phyloP scores from a whole-genome alignment of 2,329 filamentous ascomycete genomes.

The Claviceps monticola region DNA sequence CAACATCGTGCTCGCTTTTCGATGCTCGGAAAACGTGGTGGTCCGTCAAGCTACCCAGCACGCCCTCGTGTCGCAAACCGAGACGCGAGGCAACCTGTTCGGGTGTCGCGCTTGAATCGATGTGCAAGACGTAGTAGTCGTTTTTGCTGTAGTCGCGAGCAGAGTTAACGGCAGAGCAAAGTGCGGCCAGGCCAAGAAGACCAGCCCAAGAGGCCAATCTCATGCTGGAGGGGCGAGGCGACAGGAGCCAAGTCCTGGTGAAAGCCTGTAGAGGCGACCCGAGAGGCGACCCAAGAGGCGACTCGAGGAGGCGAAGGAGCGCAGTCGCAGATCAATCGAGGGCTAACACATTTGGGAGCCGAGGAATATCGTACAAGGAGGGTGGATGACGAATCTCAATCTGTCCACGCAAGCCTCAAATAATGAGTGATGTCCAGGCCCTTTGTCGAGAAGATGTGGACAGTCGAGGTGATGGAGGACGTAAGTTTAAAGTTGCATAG shows the following conservation, averaged over 20 bases:
- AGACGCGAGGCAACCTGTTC: slow-evolving; percentile 56
- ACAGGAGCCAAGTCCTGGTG: background rate
- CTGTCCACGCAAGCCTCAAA: background rate
- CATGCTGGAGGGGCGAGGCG: slow-evolving; percentile 22
- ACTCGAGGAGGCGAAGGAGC: background rate
- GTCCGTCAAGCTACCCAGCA: slow-evolving; percentile 59
- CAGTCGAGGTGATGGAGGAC: background rate
- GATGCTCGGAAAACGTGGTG: slow-evolving; percentile 79
- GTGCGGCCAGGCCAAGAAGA: slow-evolving; percentile 35
- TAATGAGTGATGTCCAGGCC: background rate
- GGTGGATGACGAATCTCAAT: background rate
- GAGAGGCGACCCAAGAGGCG: background rate
- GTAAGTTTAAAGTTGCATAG: background rate
- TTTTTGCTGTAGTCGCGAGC: slow-evolving; percentile 62
- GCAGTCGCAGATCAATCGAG: background rate
- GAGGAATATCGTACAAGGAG: background rate
- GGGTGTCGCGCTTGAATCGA: slow-evolving; percentile 53
- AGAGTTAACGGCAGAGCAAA: slow-evolving; percentile 34
- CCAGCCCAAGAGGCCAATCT: slow-evolving; percentile 38
- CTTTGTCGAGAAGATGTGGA: background rate
- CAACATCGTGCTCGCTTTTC: slow-evolving; percentile 46
- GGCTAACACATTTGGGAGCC: background rate
- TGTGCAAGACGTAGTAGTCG: slow-evolving; percentile 89
- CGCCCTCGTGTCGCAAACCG: slow-evolving; percentile 68
- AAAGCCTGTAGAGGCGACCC: background rate